Percentiles rank a stretch among this genome's conserved stretches.
Conservation (phyloP, 2,329 filamentous ascomycete species). For the Tolypocladium guangdongense region DNA sequence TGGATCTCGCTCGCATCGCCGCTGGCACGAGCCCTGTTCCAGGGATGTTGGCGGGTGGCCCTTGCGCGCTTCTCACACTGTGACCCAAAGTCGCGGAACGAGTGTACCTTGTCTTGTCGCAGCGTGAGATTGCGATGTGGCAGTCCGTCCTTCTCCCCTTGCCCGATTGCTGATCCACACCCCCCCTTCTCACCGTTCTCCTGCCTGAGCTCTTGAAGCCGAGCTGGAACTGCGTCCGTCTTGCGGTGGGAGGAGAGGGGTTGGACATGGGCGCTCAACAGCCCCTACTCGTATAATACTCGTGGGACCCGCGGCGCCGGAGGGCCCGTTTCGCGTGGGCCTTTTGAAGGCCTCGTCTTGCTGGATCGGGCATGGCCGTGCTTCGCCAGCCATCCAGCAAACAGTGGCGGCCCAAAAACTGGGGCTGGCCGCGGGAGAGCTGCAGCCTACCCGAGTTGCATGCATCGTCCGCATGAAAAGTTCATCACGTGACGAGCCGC, state of each 20-base stretch:
- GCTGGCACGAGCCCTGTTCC: neutral
- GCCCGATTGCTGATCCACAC: neutral
- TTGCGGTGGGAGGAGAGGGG: neutral
- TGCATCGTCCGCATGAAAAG: slow-evolving; percentile 22
- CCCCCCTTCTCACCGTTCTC: neutral
- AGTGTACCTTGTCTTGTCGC: neutral
- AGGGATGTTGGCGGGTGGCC: too few species aligned
- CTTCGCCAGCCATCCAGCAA: neutral
- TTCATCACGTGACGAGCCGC: slow-evolving; percentile 21
- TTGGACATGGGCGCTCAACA: neutral
- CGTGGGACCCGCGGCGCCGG: neutral
- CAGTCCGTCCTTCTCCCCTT: slow-evolving; percentile 1
- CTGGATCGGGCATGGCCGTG: neutral
- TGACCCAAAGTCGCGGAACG: slow-evolving; percentile 2
- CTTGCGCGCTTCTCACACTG: slow-evolving; percentile 2
- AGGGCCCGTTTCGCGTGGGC: neutral
- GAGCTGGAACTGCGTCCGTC: neutral
- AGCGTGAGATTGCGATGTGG: slow-evolving; percentile 8
- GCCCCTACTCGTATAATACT: too few species aligned
- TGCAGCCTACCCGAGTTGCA: slow-evolving; percentile 21
- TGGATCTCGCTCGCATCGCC: neutral
- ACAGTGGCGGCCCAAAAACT: slow-evolving; percentile 10
- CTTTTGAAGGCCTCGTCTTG: neutral
- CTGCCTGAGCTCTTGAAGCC: neutral
- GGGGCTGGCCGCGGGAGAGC: slow-evolving; percentile 18